These are phyloP conservation scores for Parsonsia alboflavescens DNA, from an alignment of 257 asterid species.

Conservation along the genomic window DNA sequence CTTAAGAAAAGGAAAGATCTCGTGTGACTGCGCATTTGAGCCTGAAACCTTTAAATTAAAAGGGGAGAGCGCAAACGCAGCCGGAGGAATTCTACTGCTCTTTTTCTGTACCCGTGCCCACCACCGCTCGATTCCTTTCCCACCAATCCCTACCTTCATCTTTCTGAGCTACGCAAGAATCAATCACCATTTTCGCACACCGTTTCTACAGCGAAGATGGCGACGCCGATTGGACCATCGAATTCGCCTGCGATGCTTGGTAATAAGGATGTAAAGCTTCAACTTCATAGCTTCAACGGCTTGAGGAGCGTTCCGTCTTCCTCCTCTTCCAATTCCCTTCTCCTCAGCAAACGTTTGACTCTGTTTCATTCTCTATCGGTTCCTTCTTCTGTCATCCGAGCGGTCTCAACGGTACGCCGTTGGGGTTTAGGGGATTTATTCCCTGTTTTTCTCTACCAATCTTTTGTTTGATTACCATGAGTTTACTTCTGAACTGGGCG, in stretches of 20 bases:
- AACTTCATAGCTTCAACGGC: conserved; percentile 28
- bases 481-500: not conserved
- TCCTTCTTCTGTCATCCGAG: conserved; percentile 45
- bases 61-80: no score
- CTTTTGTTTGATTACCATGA: not conserved
- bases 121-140: not conserved
- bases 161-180: not conserved
- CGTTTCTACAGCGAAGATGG: conserved; percentile 18
- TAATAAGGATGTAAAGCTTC: conserved; percentile 21
- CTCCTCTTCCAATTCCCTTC: conserved; percentile 26
- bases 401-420: conserved; percentile 64
- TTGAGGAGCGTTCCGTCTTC: conserved; percentile 15
- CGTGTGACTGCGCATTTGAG: no score
- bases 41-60: no score
- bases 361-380: conserved; percentile 24
- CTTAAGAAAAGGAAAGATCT: no score
- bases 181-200: not conserved
- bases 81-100: no score
- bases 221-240: conserved; percentile 37
- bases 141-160: not conserved
- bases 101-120: conserved; percentile 12
- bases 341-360: conserved; percentile 29
- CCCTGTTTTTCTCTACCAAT: not conserved
- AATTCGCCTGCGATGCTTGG: conserved; percentile 2
- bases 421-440: not conserved